These are phyloP conservation scores for Diospyros kaki DNA, from an alignment of 148 eudicot genomes.

Conservation along the genomic window DNA sequence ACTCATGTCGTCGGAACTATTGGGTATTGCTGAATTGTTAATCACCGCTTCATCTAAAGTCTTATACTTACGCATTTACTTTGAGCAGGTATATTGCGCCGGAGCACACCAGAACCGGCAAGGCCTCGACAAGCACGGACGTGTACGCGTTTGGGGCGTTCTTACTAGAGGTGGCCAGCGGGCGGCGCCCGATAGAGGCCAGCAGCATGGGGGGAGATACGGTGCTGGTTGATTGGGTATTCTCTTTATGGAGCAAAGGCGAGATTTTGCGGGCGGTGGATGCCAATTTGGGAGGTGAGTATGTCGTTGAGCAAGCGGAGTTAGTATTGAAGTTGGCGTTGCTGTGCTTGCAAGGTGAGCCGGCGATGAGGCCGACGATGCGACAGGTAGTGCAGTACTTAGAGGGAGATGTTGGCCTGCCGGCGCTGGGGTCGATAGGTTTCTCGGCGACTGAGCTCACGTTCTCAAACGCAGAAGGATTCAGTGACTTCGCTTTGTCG, in stretches of 20 bases:
- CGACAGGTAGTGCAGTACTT: constrained; percentile 30
- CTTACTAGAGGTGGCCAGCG: constrained; percentile 34
- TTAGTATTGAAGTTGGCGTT: constrained; percentile 40
- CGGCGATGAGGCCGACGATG: constrained; percentile 36
- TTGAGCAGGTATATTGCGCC: constrained; percentile 24
- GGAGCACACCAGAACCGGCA: constrained; percentile 27
- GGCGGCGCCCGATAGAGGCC: constrained; percentile 32
- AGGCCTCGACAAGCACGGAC: constrained; percentile 35
- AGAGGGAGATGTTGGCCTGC: constrained; percentile 15
- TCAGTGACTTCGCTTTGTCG: constrained; percentile 3
- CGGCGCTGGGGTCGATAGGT: neutral
- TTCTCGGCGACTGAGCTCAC: neutral
- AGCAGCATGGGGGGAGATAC: constrained; percentile 6
- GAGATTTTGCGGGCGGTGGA: constrained; percentile 3
- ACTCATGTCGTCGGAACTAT: constrained; percentile 34
- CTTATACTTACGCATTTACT: no score
- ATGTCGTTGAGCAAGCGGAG: constrained; percentile 15
- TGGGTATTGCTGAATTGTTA: constrained; percentile 16
- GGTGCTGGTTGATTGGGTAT: constrained; percentile 20
- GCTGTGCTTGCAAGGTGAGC: constrained; percentile 26
- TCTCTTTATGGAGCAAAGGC: constrained; percentile 7
- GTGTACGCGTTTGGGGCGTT: constrained; percentile 42
- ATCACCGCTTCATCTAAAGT: no score
- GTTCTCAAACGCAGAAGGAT: neutral
- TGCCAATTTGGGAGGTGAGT: constrained; percentile 5